Evolutionary conservation across 495 filamentous ascomycete genomes (phyloP), one percentile per base, ranked within the genome.

Genomic region (Trichodelitschia bisporula): DNA sequence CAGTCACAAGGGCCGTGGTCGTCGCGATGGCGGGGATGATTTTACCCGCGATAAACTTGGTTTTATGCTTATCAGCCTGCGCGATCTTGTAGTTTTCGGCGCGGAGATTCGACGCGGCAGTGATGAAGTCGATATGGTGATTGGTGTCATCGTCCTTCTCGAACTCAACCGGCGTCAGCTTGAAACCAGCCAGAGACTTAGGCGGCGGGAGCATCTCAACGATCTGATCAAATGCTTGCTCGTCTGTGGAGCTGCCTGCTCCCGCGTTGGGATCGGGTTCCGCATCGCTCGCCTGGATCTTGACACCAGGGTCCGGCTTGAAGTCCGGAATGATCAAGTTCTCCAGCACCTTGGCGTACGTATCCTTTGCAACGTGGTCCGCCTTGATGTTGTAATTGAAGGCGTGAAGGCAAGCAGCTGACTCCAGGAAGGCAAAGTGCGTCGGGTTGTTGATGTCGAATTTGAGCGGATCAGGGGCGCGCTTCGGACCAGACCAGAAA

Each of bases 121-220:
- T 83, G 50, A 99, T 99, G 58, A 99, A 95, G 55, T 95, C 86
- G 49, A 99, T 99, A 56, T 99, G 89, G 48, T 82, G 62, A 54
- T 99, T 99, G 29, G 72, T 79, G 53, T 95, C 89, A 39, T 99
- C 86, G 42, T 99, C 89, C 60, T 99, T 99, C 57, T 99, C 89
- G 42, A 99, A 99, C 47, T 99, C 89, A 9, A 95, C 89, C 1
- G 82, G 77, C 25, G 64, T 64, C 26, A 99, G 58, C 46, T 78
- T 77, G 61, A 84, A 89, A 9, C 79, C 79, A 18, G 74, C 70
- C 18, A 95, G 55, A 8, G 67, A 61, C 40, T 75, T 82, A 19
- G 84, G 69, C 2, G 72, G 57, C 3, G 89, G 89, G 14, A 99
- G 59, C 28, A 48, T 44, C 2, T 53, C 43, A 5, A 69, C 56